phyloP scores from a whole-genome alignment of 139 green algal genomes.

The Coelastrella sp. region DNA sequence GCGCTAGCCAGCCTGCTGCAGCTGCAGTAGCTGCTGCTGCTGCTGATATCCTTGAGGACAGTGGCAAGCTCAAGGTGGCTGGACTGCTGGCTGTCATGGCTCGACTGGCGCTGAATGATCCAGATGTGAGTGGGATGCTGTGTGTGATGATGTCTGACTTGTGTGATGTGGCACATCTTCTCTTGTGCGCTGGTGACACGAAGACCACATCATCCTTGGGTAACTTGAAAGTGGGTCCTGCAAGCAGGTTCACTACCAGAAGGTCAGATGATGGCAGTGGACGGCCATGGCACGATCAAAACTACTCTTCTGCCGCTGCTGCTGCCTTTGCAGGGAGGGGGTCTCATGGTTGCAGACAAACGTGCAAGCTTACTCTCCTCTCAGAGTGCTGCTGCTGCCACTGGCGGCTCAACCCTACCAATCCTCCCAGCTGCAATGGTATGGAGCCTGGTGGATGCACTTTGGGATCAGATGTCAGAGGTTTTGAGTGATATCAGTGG shows the following conservation, averaged over 20 bases:
- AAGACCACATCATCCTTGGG: too few species aligned
- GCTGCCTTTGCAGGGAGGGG: background rate
- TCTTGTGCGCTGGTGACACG: too few species aligned
- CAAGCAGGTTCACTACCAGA: too few species aligned
- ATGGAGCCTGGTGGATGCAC: slow-evolving; percentile 26
- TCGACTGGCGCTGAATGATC: slow-evolving; percentile 1
- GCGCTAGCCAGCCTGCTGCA: background rate
- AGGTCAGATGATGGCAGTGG: too few species aligned
- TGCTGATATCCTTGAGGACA: background rate
- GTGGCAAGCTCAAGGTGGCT: slow-evolving; percentile 13
- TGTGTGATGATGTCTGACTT: background rate
- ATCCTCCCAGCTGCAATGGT: background rate
- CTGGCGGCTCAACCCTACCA: background rate
- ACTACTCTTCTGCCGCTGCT: too few species aligned
- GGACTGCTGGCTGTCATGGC: slow-evolving; percentile 43
- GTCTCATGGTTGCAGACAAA: background rate
- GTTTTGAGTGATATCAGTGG: background rate
- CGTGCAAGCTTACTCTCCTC: background rate
- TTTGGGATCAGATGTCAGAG: slow-evolving; percentile 18
- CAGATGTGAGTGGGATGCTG: background rate
- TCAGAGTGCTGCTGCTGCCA: background rate
- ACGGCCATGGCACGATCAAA: too few species aligned
- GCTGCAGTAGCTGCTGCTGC: slow-evolving; percentile 33
- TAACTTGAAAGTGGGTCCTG: too few species aligned
- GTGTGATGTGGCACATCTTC: background rate